Conservation (phyloP, 257 asterid genomes). For the Jacaranda mimosifolia region DNA sequence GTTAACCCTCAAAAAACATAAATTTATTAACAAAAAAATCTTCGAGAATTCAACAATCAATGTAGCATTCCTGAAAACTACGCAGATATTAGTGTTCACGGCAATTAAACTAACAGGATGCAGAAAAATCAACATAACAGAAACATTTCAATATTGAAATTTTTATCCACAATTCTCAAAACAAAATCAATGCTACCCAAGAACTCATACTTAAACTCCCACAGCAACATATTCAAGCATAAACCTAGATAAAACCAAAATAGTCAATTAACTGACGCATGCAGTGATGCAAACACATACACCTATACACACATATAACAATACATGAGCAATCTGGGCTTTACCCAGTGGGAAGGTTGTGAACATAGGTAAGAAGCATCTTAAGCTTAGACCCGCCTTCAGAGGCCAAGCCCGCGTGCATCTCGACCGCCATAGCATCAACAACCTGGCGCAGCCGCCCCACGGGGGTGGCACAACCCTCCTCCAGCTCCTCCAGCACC, state of each 20-base stretch:
- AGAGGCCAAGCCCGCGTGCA: constrained; percentile 96
- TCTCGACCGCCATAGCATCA: constrained; percentile 95
- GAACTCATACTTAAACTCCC: background rate
- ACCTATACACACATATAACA: background rate
- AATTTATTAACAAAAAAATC: too few relatives aligned
- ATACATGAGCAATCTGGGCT: constrained; percentile 28
- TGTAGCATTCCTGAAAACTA: constrained; percentile 2
- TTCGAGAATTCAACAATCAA: constrained; percentile 6
- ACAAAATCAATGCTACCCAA: constrained; percentile 24
- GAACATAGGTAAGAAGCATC: constrained; percentile 86
- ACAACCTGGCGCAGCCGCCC: constrained; percentile 82
- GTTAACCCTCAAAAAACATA: background rate
- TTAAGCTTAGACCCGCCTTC: constrained; percentile 94
- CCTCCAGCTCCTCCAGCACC: constrained; percentile 77
- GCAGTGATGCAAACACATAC: constrained; percentile 21
- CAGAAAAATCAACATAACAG: background rate
- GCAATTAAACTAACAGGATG: constrained; percentile 5
- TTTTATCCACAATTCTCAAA: background rate
- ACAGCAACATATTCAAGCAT: background rate
- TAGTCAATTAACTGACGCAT: constrained; percentile 26
- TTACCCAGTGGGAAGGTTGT: constrained; percentile 88
- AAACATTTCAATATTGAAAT: background rate
- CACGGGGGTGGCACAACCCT: constrained; percentile 72
- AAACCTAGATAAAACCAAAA: constrained; percentile 24
- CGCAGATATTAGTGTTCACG: background rate